Base-by-base conservation (phyloP, 169 alveolate genomes). In the Eimeria nieschulzi region DNA sequence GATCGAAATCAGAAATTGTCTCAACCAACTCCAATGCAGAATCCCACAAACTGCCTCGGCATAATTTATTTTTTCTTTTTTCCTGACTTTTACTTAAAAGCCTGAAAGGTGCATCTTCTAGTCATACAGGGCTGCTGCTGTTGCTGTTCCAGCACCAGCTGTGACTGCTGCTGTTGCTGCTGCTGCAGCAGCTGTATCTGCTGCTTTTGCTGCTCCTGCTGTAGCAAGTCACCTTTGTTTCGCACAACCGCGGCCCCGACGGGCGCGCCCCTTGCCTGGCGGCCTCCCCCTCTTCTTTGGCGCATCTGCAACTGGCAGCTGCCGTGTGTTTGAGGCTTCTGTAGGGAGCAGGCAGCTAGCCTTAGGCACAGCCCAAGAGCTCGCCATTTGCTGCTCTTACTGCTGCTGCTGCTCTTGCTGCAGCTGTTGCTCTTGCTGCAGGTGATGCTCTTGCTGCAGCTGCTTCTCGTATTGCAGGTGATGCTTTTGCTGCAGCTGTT, bases 151-250 rank as follows among this genome's bases (percentile, higher is more conserved):
- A n/a, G 83, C 56, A 73, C 23, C 64, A 39, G 26, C 63, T 6
- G 83, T n/a, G n/a, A n/a, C n/a, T n/a, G n/a, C 25, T 10, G 83
- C 64, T 46, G 83, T 63, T 39, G 63, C 8, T 0, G 83, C 64
- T 26, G 83, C 59, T 33, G 63, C 61, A 33, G 59, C 83, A 9
- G 63, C 13, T 17, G 83, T 26, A 9, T 33, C 83, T 73, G 6
- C 83, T 66, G 75, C 75, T 17, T n/a, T 26, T 9, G n/a, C 75
- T 66, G 75, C 10, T n/a, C 66, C 66, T 56, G 15, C n/a, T n/a
- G n/a, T n/a, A n/a, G n/a, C n/a, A n/a, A n/a, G n/a, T n/a, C n/a
- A n/a, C n/a, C n/a, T n/a, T n/a, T n/a, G n/a, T 0, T 56, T 56
- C 21, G 66, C 66, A 12, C 66, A 12, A 12, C 15, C 15, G 10